A percentile compares a stretch with the other conserved stretches of the same genome.
These are phyloP conservation scores for Phialocephala sp. DNA, from an alignment of 2,329 filamentous ascomycete genomes.

Conservation along the genomic window DNA sequence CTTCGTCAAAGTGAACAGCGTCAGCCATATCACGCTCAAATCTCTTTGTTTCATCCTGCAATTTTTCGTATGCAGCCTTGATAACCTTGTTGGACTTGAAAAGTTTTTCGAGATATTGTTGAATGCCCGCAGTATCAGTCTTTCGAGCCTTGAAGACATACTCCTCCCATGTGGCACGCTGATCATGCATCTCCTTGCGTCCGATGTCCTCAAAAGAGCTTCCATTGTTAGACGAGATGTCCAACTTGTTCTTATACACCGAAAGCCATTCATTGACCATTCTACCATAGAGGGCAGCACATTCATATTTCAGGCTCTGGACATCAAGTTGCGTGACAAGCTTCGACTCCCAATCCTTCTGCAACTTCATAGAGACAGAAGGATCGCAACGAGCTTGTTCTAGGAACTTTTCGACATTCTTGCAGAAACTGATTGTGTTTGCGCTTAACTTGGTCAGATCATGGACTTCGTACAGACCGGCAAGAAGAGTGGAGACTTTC, in stretches of 20 bases:
- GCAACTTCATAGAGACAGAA: constrained; percentile 52
- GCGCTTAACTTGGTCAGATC: constrained; percentile 18
- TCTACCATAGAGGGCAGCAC: constrained; percentile 59
- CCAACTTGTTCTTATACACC: constrained; percentile 42
- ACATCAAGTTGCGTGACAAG: constrained; percentile 53
- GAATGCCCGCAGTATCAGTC: constrained; percentile 52
- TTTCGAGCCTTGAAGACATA: constrained; percentile 56
- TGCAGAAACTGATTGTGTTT: constrained; percentile 40
- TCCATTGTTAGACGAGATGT: constrained; percentile 7
- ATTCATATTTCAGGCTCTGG: constrained; percentile 57
- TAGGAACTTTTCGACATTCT: constrained; percentile 54
- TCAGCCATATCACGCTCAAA: constrained; percentile 41
- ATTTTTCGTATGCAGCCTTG: constrained; percentile 48
- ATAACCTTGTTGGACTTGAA: constrained; percentile 50
- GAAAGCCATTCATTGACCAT: constrained; percentile 60
- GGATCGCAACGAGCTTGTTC: constrained; percentile 57
- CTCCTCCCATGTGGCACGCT: constrained; percentile 59
- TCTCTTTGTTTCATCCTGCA: constrained; percentile 47
- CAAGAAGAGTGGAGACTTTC: constrained; percentile 43
- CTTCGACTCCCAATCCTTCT: constrained; percentile 53
- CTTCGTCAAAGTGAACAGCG: constrained; percentile 46
- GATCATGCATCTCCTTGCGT: constrained; percentile 58
- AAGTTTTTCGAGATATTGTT: constrained; percentile 54
- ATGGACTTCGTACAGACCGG: not conserved
- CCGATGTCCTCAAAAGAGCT: constrained; percentile 53